A percentile compares a stretch with the other conserved stretches of the same genome.
phyloP scores from a whole-genome alignment of 176 grass and related monocot genomes.

The Juncus inflexus region DNA sequence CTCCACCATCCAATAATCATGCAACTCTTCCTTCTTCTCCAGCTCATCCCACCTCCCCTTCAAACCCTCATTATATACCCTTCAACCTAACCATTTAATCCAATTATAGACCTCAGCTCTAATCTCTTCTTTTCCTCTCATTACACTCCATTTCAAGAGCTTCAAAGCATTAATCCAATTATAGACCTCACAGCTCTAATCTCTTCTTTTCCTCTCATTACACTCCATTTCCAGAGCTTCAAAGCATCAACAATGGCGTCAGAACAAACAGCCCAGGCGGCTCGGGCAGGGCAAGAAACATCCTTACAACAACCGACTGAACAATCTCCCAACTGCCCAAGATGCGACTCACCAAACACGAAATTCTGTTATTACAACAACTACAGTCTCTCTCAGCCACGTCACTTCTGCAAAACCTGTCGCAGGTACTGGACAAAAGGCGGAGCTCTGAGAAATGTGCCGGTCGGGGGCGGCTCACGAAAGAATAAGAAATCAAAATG shows the following conservation, averaged over 20 bases:
- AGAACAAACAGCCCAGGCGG: slow-evolving; percentile 11
- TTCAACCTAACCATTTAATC: no score
- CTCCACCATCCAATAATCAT: slow-evolving; percentile 42
- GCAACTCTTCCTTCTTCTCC: slow-evolving; percentile 21
- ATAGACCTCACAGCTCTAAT: no score
- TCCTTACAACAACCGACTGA: slow-evolving; percentile 20
- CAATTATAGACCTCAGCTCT: no score
- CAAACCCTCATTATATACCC: background rate
- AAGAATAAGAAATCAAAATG: slow-evolving; percentile 84
- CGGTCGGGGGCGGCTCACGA: slow-evolving; percentile 80
- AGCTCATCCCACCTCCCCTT: slow-evolving; percentile 27
- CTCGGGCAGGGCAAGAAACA: slow-evolving; percentile 13
- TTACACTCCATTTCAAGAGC: background rate
- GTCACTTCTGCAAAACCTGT: slow-evolving; percentile 97
- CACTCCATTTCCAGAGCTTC: background rate
- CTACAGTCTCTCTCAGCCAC: slow-evolving; percentile 86
- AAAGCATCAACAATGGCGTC: slow-evolving; percentile 36
- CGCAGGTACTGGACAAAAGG: slow-evolving; percentile 97
- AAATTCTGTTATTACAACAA: slow-evolving; percentile 99
- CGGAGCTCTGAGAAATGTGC: slow-evolving; percentile 92
- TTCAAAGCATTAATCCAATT: no score
- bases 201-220: no score
- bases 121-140: no score
- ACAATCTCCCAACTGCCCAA: slow-evolving; percentile 65
- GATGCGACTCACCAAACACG: slow-evolving; percentile 93